Evolutionary conservation across 495 filamentous ascomycete genomes (phyloP).

Genomic region (Xylaria longipes): DNA sequence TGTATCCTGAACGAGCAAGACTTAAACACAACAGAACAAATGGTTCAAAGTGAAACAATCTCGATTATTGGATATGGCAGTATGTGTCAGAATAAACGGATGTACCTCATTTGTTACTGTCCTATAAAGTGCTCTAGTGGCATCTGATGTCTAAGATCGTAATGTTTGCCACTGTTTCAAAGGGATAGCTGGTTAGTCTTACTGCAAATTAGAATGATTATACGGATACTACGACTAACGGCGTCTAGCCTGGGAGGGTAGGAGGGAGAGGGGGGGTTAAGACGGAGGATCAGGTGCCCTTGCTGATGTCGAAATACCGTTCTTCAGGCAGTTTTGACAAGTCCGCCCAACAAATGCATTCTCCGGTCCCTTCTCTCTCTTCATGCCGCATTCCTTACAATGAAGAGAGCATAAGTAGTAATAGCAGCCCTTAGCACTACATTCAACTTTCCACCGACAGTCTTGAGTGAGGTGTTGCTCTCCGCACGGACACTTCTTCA

Average conservation of each 20-base stretch:
- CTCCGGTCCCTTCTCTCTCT: slow-evolving; percentile 35
- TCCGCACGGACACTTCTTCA: slow-evolving; percentile 43
- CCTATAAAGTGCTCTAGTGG: not conserved
- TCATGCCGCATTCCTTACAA: slow-evolving; percentile 44
- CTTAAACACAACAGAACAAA: not conserved
- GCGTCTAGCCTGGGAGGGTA: not conserved
- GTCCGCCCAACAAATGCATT: slow-evolving; percentile 40
- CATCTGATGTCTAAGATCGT: not conserved
- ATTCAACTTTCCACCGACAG: slow-evolving; percentile 48
- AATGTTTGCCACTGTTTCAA: not conserved
- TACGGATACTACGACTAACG: not conserved
- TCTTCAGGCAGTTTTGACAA: slow-evolving; percentile 40
- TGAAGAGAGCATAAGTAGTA: slow-evolving; percentile 46
- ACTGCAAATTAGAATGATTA: not conserved
- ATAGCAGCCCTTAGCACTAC: slow-evolving; percentile 37
- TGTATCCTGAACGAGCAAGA: not conserved
- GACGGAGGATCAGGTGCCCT: slow-evolving; percentile 1
- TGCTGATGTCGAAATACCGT: slow-evolving; percentile 27
- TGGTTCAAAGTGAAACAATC: not conserved
- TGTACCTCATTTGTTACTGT: not conserved
- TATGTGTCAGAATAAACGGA: not conserved
- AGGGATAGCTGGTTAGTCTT: not conserved
- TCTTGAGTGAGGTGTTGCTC: slow-evolving; percentile 47
- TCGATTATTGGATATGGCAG: not conserved
- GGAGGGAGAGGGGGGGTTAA: not conserved